phyloP scores from a whole-genome alignment of 306 rosid species.

The Fragaria vesca region DNA sequence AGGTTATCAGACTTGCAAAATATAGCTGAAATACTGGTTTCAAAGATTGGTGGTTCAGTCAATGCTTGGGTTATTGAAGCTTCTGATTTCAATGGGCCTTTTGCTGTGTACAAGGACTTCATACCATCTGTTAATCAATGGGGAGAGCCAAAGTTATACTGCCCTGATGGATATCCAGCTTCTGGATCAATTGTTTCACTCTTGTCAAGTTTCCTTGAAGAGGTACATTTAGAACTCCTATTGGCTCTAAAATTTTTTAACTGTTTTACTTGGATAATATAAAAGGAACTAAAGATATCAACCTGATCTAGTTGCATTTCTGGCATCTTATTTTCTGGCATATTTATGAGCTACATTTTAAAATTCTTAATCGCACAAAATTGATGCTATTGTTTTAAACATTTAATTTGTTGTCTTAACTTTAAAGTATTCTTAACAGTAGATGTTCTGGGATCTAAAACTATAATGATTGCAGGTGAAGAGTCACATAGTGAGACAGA shows the following conservation, averaged over 20 bases:
- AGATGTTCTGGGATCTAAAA: conserved; percentile 9
- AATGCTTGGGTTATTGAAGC: conserved; percentile 91
- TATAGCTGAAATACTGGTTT: conserved; percentile 66
- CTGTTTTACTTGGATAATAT: neutral
- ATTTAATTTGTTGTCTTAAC: neutral
- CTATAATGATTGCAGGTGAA: conserved; percentile 45
- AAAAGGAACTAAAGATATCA: neutral
- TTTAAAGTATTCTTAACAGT: neutral
- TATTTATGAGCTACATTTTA: neutral
- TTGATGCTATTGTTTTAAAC: neutral
- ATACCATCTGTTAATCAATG: conserved; percentile 58
- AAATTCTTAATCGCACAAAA: neutral
- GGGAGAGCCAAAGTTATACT: conserved; percentile 75
- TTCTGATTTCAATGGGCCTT: conserved; percentile 74
- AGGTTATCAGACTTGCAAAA: conserved; percentile 63
- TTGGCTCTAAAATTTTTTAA: neutral
- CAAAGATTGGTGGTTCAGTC: conserved; percentile 59
- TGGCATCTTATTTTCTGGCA: neutral
- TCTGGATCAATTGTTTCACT: conserved; percentile 52
- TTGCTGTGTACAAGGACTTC: conserved; percentile 73
- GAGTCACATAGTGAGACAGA: conserved; percentile 29
- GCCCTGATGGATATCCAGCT: conserved; percentile 62
- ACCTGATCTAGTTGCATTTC: neutral
- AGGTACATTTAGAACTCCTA: conserved; percentile 40
- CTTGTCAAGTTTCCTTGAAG: conserved; percentile 52